Base-by-base conservation (phyloP, 352 stramenopile genomes). In the Hyaloperonospora arabidopsidis region DNA sequence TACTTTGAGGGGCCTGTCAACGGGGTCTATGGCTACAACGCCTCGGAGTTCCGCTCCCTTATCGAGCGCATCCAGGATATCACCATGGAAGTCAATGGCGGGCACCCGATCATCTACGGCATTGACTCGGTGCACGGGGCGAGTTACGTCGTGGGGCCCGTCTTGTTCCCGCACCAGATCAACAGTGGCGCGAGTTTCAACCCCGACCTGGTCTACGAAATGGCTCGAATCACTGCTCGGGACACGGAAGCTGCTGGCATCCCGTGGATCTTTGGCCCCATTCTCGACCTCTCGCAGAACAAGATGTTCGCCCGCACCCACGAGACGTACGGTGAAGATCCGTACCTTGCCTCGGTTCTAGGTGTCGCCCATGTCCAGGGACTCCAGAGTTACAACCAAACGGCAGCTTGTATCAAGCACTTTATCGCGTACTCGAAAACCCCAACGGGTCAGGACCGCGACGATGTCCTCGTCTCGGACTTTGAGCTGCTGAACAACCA, bases 241-340 rank as follows among this genome's bases (percentile, higher is more conserved):
- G 89, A 97, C 62, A 96, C 86, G 0, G 57, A 78, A 15, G 82
- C 83, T 3, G 87, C 78, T 0, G 89, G 84, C 0, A 87, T 96
- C 34, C 62, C 70, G 12, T 97, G 85, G 87, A 57, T 97, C 2
- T 97, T 97, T 61, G 72, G 66, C 23, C 89, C 89, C 0, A 83
- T 96, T 14, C 64, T 86, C 7, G 79, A 89, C 44, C 67, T 97
- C 39, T 79, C 78, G 0, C 79, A 85, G 39, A 83, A 96, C 52
- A 74, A 81, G 2, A 63, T 87, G 25, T 97, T 88, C 87, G 57
- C 78, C 15, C 70, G 87, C 2, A 86, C 91, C 1, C 95, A 86
- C 52, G 89, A 97, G 67, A 97, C 89, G 18, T 97, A 95, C 69
- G 88, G 92, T 7, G 86, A 97, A 70, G 87, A 96, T 50, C 82